A percentile compares a stretch with the other conserved stretches of the same genome.
Conservation (phyloP, 129 eudicot genomes). For the Pulicaria dysenterica region DNA sequence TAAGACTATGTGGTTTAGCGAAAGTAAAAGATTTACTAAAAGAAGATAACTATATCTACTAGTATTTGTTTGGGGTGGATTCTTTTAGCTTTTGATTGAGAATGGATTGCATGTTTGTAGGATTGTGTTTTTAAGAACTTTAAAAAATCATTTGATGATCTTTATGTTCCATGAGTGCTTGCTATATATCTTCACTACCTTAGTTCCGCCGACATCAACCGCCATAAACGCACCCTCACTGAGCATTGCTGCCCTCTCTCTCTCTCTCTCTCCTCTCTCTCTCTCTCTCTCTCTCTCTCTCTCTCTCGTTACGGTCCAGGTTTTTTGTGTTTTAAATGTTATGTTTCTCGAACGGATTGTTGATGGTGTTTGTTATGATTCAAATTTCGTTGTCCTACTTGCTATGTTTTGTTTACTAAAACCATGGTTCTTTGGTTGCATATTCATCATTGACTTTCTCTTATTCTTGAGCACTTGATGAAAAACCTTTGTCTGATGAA, state of each 20-base stretch:
- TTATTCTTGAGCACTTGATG: too few relatives aligned
- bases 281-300: too few relatives aligned
- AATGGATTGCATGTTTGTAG: neutral
- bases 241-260: neutral
- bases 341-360: too few relatives aligned
- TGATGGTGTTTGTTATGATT: too few relatives aligned
- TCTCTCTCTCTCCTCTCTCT: too few relatives aligned
- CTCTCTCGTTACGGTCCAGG: too few relatives aligned
- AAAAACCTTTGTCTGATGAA: too few relatives aligned
- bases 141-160: constrained; percentile 5
- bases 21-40: constrained; percentile 9
- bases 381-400: too few relatives aligned
- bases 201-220: neutral
- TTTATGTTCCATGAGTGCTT: neutral
- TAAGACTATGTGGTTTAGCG: neutral
- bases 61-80: constrained; percentile 13
- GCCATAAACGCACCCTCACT: neutral
- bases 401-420: too few relatives aligned
- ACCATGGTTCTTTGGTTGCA: too few relatives aligned
- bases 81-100: constrained; percentile 9
- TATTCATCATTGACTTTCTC: too few relatives aligned
- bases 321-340: too few relatives aligned
- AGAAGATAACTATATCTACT: neutral
- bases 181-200: neutral
- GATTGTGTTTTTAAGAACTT: neutral